Evolutionary conservation across 495 filamentous ascomycete genomes (phyloP).

Genomic region (Penicillium atrosanguineum): DNA sequence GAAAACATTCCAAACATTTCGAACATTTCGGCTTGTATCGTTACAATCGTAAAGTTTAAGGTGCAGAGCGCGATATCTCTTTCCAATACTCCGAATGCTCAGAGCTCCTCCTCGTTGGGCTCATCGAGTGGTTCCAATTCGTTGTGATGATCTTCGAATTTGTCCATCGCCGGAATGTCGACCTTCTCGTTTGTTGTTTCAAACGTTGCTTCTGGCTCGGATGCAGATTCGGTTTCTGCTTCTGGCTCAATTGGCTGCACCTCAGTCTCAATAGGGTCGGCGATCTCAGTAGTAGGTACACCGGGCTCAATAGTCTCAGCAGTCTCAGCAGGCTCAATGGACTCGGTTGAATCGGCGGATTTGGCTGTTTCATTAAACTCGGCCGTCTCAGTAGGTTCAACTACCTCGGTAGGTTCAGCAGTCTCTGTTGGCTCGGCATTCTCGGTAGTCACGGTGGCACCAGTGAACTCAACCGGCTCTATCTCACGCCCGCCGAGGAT

Average conservation of each 20-base stretch:
- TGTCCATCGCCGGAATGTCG: not conserved
- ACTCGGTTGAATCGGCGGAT: too few relatives aligned
- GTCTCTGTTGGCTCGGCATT: too few relatives aligned
- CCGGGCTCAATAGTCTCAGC: not conserved
- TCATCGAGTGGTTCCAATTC: not conserved
- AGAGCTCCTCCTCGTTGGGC: not conserved
- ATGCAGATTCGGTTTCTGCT: not conserved
- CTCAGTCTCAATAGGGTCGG: not conserved
- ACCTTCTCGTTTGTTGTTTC: not conserved
- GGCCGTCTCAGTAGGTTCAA: too few relatives aligned
- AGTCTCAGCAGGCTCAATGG: not conserved
- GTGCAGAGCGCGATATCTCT: too few relatives aligned
- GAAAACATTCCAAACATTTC: constrained; percentile 7
- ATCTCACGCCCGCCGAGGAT: not conserved
- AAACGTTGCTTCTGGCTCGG: not conserved
- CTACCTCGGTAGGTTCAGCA: not conserved
- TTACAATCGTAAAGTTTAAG: constrained; percentile 22
- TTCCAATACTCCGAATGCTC: too few relatives aligned
- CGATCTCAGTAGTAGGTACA: not conserved
- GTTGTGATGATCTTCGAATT: not conserved
- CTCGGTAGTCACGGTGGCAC: too few relatives aligned
- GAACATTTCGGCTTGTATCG: constrained; percentile 19
- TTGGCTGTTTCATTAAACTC: too few relatives aligned
- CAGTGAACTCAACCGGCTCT: too few relatives aligned
- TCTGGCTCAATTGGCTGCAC: not conserved